Conservation (phyloP, 2,329 filamentous ascomycete genomes). For the Alternaria arbusti region DNA sequence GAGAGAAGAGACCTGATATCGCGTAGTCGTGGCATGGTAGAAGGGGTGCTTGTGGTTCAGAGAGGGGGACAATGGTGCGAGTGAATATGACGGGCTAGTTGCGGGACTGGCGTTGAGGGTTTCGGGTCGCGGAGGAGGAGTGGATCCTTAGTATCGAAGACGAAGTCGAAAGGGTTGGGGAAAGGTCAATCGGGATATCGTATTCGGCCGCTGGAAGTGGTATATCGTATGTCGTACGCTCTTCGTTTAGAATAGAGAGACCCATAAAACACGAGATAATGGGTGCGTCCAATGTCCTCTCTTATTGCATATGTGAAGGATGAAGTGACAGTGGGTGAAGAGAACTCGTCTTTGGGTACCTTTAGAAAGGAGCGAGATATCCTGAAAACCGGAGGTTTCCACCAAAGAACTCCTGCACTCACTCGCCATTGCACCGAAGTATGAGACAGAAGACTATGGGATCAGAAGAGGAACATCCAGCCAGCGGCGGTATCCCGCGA, state of each 20-base stretch:
- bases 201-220: not conserved
- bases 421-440: not conserved
- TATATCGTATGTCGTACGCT: not conserved
- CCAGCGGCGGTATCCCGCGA: not conserved
- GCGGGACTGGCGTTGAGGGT: not conserved
- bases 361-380: not conserved
- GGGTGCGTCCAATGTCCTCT: not conserved
- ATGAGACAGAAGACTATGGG: not conserved
- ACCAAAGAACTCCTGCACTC: not conserved
- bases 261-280: not conserved
- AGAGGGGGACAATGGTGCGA: not conserved
- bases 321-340: not conserved
- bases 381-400: not conserved
- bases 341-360: not conserved
- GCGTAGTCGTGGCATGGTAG: not conserved
- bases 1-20: not conserved
- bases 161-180: not conserved
- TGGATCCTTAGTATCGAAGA: not conserved
- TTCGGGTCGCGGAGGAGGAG: not conserved
- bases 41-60: not conserved
- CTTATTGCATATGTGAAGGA: not conserved
- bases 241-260: not conserved
- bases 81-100: not conserved
- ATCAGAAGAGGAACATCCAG: not conserved
- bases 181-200: not conserved